Percentiles rank a stretch among this genome's conserved stretches.
Conservation (phyloP, 257 asterid genomes). For the Solanum rostratum region DNA sequence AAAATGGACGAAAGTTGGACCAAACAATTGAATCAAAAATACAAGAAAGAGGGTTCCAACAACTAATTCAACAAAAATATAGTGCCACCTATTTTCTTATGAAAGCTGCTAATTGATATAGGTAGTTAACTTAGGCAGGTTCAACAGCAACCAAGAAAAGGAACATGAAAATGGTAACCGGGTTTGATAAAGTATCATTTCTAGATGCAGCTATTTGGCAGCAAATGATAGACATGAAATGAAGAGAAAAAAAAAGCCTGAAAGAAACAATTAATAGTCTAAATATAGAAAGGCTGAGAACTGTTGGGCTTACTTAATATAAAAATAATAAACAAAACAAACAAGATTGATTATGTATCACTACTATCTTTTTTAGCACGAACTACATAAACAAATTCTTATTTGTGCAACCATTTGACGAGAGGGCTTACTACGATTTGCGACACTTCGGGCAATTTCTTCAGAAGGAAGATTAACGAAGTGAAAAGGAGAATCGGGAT, state of each 20-base stretch:
- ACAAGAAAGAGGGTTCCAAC: neutral
- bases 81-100: neutral
- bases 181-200: neutral
- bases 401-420: too few species aligned
- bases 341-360: neutral
- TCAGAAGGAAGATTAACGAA: constrained; percentile 83
- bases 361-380: neutral
- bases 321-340: neutral
- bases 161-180: neutral
- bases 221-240: too few species aligned
- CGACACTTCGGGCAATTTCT: constrained; percentile 57
- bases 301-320: neutral
- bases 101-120: neutral
- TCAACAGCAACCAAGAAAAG: neutral
- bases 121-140: neutral
- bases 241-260: neutral
- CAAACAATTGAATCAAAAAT: neutral
- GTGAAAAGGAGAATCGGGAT: constrained; percentile 90
- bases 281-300: neutral
- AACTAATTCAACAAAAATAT: neutral
- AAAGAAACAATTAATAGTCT: neutral
- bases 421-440: constrained; percentile 55
- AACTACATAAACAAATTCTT: too few species aligned
- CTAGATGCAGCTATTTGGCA: too few species aligned
- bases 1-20: neutral